These are phyloP conservation scores for Amanita molliuscula DNA, from an alignment of 768 basidiomycete species.

Conservation along the genomic window DNA sequence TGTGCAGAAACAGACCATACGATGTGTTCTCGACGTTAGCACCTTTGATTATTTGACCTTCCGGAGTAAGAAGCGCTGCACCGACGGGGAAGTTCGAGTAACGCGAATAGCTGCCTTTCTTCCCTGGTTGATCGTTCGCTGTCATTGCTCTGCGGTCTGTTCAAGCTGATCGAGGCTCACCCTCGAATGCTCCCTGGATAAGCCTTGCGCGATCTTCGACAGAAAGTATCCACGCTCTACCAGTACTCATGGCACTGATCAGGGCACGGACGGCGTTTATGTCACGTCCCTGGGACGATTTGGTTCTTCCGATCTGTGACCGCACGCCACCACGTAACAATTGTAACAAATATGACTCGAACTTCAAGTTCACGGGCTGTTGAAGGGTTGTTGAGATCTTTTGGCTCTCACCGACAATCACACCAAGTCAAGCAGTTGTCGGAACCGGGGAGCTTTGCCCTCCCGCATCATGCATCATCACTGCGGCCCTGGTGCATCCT, in stretches of 20 bases:
- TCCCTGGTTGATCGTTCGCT: slow-evolving; percentile 31
- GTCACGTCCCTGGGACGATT: neutral
- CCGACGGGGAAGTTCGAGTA: slow-evolving; percentile 95
- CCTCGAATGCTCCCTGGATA: slow-evolving; percentile 51
- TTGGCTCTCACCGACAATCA: too few species aligned
- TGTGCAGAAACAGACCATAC: slow-evolving; percentile 48
- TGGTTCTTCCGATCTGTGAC: too few species aligned
- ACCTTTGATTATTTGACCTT: slow-evolving; percentile 70
- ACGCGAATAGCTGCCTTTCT: slow-evolving; percentile 62
- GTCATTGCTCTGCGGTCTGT: neutral
- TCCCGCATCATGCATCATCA: too few species aligned
- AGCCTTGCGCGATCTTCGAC: slow-evolving; percentile 34
- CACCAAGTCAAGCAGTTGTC: too few species aligned
- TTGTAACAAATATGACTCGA: too few species aligned
- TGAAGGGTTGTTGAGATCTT: too few species aligned
- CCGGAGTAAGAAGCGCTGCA: slow-evolving; percentile 64
- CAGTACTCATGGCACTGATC: neutral
- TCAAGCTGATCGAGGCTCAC: slow-evolving; percentile 17
- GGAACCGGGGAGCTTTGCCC: too few species aligned
- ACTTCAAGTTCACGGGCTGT: too few species aligned
- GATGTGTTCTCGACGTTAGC: slow-evolving; percentile 93
- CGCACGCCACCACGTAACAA: too few species aligned
- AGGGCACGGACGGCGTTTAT: neutral
- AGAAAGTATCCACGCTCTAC: neutral
- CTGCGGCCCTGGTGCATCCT: neutral